phyloP scores from a whole-genome alignment of 1,139 yeast species.

The Blastobotrys illinoisensis region DNA sequence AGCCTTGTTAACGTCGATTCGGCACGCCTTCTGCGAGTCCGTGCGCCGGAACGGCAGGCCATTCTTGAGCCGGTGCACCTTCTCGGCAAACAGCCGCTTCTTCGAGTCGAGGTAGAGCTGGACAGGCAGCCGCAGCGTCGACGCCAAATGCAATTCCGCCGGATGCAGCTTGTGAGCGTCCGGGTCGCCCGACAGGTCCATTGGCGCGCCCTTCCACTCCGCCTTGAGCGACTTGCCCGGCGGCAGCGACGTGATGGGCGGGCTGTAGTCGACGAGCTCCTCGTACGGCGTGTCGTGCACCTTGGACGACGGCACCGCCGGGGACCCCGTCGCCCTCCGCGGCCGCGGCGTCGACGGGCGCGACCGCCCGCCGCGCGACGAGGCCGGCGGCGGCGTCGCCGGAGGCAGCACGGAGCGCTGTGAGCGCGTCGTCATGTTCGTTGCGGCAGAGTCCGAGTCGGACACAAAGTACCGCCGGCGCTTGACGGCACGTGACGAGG shows the following conservation, averaged over 20 bases:
- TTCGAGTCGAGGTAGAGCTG: conserved; percentile 87
- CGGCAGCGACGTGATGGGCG: conserved; percentile 59
- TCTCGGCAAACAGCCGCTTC: conserved; percentile 82
- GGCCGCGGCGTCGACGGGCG: conserved; percentile 15
- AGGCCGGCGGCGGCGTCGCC: not conserved
- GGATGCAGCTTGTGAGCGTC: conserved; percentile 71
- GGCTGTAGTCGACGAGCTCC: conserved; percentile 64
- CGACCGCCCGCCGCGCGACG: conserved; percentile 1
- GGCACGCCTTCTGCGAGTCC: conserved; percentile 95
- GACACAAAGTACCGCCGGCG: conserved; percentile 7
- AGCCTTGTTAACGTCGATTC: conserved; percentile 96
- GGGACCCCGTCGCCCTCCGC: conserved; percentile 13
- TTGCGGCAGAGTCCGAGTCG: conserved; percentile 12
- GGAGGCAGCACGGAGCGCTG: conserved; percentile 4
- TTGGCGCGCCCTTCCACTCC: conserved; percentile 98
- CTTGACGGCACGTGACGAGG: conserved; percentile 1
- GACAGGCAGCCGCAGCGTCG: conserved; percentile 82
- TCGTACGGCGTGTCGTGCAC: conserved; percentile 38
- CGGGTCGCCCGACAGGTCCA: conserved; percentile 82
- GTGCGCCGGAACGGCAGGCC: conserved; percentile 91
- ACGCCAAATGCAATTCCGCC: conserved; percentile 83
- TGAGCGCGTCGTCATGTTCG: conserved; percentile 11
- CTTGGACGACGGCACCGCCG: conserved; percentile 20
- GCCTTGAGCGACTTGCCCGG: conserved; percentile 70
- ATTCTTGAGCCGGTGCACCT: conserved; percentile 66